These are phyloP conservation scores for Malus sieversii DNA, from an alignment of 306 rosid species.

Conservation along the genomic window DNA sequence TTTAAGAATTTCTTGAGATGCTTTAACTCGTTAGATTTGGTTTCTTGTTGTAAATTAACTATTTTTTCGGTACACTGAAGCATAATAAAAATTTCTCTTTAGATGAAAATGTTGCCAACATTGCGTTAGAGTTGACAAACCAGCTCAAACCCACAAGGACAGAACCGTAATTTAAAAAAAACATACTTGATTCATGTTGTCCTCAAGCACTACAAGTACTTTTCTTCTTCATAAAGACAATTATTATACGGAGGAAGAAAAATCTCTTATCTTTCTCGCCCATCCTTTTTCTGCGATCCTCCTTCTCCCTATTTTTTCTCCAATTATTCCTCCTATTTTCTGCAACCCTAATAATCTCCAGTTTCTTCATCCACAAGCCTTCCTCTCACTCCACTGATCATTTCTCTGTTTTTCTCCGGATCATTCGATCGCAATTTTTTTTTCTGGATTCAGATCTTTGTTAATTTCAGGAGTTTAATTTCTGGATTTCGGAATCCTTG, in stretches of 20 bases:
- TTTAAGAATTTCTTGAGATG: too few species aligned
- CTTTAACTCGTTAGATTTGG: too few species aligned
- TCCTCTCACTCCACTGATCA: not conserved
- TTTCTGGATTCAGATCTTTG: constrained; percentile 15
- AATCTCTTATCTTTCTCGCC: constrained; percentile 48
- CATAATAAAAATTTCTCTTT: too few species aligned
- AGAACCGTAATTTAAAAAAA: not conserved
- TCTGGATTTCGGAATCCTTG: not conserved
- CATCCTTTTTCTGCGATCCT: constrained; percentile 8
- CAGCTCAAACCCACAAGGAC: not conserved
- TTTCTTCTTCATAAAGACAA: not conserved
- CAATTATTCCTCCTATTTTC: not conserved
- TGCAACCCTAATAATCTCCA: not conserved
- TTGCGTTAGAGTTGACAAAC: not conserved
- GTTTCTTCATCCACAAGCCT: constrained; percentile 10
- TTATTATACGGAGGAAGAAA: not conserved
- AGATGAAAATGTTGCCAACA: too few species aligned
- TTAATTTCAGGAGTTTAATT: not conserved
- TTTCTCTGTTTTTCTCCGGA: not conserved
- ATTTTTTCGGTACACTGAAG: too few species aligned
- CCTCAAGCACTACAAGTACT: not conserved
- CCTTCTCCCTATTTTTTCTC: not conserved
- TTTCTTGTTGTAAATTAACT: too few species aligned
- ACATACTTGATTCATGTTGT: not conserved
- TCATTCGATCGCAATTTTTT: not conserved